Evolutionary conservation across 148 eudicot genomes (phyloP).

Genomic region (Fagopyrum esculentum): DNA sequence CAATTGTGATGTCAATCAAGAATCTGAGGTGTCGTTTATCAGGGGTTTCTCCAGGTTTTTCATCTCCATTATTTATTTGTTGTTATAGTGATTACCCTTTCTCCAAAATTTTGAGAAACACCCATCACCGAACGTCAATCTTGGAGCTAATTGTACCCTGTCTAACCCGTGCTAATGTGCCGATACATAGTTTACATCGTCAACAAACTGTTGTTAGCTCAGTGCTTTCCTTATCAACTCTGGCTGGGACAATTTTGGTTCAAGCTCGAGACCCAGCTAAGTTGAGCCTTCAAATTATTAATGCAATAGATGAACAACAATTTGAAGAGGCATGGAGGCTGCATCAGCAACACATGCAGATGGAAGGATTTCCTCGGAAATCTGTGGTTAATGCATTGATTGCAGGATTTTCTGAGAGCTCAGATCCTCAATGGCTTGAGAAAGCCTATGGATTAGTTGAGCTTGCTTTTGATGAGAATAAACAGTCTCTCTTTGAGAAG

Average conservation of each 20-base stretch:
- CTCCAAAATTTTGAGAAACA: slow-evolving; percentile 6
- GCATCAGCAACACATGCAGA: slow-evolving; percentile 63
- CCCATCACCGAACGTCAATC: slow-evolving; percentile 10
- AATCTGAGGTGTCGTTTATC: slow-evolving; percentile 19
- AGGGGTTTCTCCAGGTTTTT: slow-evolving; percentile 9
- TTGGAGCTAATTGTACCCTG: slow-evolving; percentile 13
- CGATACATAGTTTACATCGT: not conserved
- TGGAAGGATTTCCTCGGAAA: slow-evolving; percentile 93
- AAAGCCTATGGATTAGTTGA: slow-evolving; percentile 67
- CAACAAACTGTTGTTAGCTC: slow-evolving; percentile 12
- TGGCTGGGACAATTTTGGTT: slow-evolving; percentile 54
- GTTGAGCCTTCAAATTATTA: slow-evolving; percentile 49
- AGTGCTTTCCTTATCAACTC: slow-evolving; percentile 29
- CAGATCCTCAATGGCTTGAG: slow-evolving; percentile 50
- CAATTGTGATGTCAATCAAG: slow-evolving; percentile 28
- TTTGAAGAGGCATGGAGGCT: slow-evolving; percentile 63
- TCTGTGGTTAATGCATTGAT: slow-evolving; percentile 50
- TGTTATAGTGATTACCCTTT: slow-evolving; percentile 8
- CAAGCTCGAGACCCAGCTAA: slow-evolving; percentile 80
- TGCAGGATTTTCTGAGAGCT: slow-evolving; percentile 47
- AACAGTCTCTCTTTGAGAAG: slow-evolving; percentile 59
- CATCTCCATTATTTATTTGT: slow-evolving; percentile 18
- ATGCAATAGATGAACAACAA: slow-evolving; percentile 56
- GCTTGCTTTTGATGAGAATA: slow-evolving; percentile 58
- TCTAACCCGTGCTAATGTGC: not conserved